These are phyloP conservation scores for Corylus americana DNA, from an alignment of 306 rosid genomes.

Conservation along the genomic window DNA sequence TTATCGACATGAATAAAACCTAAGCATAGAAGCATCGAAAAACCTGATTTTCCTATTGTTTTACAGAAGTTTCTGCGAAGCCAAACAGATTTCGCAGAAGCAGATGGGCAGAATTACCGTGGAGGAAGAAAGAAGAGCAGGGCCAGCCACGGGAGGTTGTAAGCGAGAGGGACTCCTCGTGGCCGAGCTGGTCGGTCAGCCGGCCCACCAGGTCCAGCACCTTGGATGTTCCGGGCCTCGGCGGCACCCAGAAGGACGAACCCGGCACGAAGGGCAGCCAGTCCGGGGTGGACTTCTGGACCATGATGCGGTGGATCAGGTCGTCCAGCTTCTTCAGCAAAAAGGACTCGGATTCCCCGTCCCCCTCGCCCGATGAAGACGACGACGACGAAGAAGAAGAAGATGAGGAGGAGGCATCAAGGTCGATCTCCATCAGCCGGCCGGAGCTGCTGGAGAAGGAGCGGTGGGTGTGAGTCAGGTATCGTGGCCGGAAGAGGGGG, in stretches of 20 bases:
- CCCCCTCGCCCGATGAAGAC: conserved; percentile 24
- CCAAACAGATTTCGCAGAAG: neutral
- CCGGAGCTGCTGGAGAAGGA: conserved; percentile 33
- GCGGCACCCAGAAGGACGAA: conserved; percentile 94
- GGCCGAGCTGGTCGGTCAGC: conserved; percentile 30
- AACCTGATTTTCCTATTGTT: neutral
- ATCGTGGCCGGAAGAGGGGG: neutral
- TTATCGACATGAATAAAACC: too few species aligned
- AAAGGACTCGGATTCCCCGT: conserved; percentile 41
- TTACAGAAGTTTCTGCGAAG: neutral
- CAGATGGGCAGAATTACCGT: conserved; percentile 29
- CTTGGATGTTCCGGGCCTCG: conserved; percentile 39
- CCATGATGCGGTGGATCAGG: conserved; percentile 54
- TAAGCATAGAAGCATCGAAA: too few species aligned
- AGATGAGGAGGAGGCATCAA: conserved; percentile 31
- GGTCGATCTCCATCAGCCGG: conserved; percentile 54
- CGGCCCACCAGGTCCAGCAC: conserved; percentile 49
- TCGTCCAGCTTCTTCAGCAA: conserved; percentile 65
- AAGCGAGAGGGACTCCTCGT: conserved; percentile 54
- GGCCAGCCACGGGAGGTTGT: conserved; percentile 62
- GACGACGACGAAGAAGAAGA: conserved; percentile 36
- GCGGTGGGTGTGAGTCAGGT: conserved; percentile 17
- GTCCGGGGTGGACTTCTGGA: conserved; percentile 64
- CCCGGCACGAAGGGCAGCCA: conserved; percentile 92
- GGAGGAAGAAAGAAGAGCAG: conserved; percentile 40